A percentile compares a stretch with the other conserved stretches of the same genome.
Conservation (phyloP, 2,329 filamentous ascomycete species). For the Talaromyces sp. region DNA sequence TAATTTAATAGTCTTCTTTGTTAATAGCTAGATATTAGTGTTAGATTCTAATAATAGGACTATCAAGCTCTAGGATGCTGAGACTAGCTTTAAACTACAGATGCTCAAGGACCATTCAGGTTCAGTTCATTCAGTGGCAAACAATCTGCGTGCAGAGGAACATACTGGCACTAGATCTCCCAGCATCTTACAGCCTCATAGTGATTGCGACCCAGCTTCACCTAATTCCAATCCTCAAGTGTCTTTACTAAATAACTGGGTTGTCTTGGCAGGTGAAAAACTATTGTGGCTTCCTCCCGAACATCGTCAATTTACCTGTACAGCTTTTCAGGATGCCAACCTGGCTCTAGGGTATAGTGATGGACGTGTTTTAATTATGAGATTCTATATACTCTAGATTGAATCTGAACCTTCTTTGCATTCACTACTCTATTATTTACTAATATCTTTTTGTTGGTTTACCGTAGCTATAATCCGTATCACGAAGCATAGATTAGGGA, state of each 20-base stretch:
- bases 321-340: not conserved
- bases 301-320: not conserved
- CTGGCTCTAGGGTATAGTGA: conserved; percentile 7
- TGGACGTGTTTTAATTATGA: conserved; percentile 5
- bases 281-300: conserved; percentile 11
- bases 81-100: conserved; percentile 2
- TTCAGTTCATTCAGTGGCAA: not conserved
- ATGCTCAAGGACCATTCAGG: conserved; percentile 4
- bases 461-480: not conserved
- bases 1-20: too few species aligned
- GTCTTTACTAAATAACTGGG: conserved; percentile 2
- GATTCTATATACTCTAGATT: conserved; percentile 1
- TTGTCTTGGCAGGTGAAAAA: conserved; percentile 4
- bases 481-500: not conserved
- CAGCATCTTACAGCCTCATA: too few species aligned
- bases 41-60: not conserved
- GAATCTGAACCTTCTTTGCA: not conserved
- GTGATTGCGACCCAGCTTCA: not conserved
- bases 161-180: not conserved
- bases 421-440: not conserved
- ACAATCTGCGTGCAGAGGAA: conserved; percentile 2
- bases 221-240: conserved; percentile 1
- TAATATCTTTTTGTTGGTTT: not conserved
- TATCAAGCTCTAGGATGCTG: conserved; percentile 12
- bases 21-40: too few species aligned